Evolutionary conservation across 805 yeast genomes (phyloP).

Genomic region (Ogataea pini): DNA sequence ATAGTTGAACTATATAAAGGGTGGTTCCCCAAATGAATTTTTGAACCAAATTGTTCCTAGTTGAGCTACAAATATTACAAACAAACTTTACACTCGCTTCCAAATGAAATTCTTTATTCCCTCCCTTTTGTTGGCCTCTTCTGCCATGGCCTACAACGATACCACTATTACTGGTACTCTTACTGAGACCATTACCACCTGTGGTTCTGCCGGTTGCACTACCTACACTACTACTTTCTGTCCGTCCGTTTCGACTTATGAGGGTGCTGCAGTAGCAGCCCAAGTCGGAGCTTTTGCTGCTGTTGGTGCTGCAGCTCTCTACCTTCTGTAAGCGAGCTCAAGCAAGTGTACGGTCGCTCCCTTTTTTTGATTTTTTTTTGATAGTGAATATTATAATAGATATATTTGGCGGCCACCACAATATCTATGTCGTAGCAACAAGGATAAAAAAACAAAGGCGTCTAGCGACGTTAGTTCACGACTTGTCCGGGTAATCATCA

Average conservation of each 20-base stretch:
- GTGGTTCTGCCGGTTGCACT: conserved; percentile 18
- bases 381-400: background rate
- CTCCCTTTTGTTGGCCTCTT: conserved; percentile 18
- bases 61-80: no score
- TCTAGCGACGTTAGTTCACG: background rate
- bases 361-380: no score
- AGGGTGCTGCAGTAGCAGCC: conserved; percentile 26
- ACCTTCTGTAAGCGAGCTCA: conserved; percentile 21
- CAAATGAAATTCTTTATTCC: conserved; percentile 17
- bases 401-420: background rate
- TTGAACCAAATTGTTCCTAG: no score
- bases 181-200: conserved; percentile 22
- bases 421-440: background rate
- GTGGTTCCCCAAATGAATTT: background rate
- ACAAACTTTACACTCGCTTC: background rate
- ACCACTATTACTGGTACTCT: conserved; percentile 13
- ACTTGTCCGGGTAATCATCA: background rate
- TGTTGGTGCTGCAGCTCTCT: conserved; percentile 31
- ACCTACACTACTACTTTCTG: conserved; percentile 20
- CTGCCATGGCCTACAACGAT: conserved; percentile 18
- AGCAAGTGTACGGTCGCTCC: no score
- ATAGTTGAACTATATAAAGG: background rate
- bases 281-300: conserved; percentile 31
- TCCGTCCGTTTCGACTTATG: conserved; percentile 22
- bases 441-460: no score